Percentiles rank a stretch among this genome's conserved stretches.
Conservation (phyloP, 768 basidiomycete genomes). For the Boletus vermiculosoides region DNA sequence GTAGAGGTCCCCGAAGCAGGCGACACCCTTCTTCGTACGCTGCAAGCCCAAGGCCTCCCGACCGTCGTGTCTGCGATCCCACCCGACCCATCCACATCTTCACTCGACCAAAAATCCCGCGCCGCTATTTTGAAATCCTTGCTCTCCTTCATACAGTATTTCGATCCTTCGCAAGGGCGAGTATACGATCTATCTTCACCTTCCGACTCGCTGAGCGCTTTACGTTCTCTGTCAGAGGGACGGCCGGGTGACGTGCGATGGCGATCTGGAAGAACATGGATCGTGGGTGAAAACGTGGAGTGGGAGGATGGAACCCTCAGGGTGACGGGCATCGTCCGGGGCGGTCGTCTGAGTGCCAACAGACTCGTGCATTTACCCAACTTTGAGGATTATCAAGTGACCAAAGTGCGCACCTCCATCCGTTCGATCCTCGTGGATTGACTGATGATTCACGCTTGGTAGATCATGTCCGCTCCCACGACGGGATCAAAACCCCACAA, state of each 20-base stretch:
- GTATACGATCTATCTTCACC: constrained; percentile 68
- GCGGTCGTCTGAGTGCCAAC: constrained; percentile 71
- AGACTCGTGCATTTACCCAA: constrained; percentile 85
- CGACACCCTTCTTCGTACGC: constrained; percentile 79
- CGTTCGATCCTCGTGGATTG: background rate
- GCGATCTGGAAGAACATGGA: constrained; percentile 76
- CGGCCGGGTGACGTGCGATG: constrained; percentile 76
- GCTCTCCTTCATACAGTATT: constrained; percentile 93
- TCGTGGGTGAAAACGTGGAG: constrained; percentile 65
- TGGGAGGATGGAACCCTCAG: constrained; percentile 67
- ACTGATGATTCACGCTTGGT: constrained; percentile 4
- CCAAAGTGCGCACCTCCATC: constrained; percentile 51
- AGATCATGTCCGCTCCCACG: constrained; percentile 72
- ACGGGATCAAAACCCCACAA: constrained; percentile 35
- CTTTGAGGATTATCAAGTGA: constrained; percentile 84
- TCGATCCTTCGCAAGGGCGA: constrained; percentile 77
- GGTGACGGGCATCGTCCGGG: constrained; percentile 86
- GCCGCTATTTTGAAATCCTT: constrained; percentile 79
- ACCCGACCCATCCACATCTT: constrained; percentile 42
- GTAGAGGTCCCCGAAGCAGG: constrained; percentile 85
- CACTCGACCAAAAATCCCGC: constrained; percentile 60
- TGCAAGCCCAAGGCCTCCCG: constrained; percentile 90
- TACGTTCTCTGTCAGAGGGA: constrained; percentile 82
- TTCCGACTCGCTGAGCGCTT: constrained; percentile 67
- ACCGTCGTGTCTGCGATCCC: constrained; percentile 76